phyloP scores from a whole-genome alignment of 2,329 filamentous ascomycete species.

The Sporothrix schenckii region DNA sequence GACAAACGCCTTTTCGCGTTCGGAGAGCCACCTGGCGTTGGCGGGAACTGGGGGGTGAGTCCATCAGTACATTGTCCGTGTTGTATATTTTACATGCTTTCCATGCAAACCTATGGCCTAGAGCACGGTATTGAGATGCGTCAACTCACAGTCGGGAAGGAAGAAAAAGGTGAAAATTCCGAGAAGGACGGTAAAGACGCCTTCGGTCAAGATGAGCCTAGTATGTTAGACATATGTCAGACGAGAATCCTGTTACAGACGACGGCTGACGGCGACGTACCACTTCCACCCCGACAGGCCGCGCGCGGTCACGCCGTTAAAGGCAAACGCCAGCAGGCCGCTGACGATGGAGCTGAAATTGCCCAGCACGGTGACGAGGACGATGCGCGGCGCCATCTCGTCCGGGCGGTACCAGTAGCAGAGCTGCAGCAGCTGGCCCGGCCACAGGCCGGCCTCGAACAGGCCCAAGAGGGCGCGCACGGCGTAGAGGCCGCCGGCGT shows the following conservation, averaged over 20 bases:
- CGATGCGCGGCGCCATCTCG: conserved; percentile 50
- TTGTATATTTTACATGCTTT: not conserved
- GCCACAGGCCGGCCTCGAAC: conserved; percentile 67
- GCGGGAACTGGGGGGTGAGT: conserved; percentile 44
- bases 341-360: conserved; percentile 48
- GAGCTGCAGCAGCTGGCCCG: conserved; percentile 58
- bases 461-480: conserved; percentile 64
- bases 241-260: not conserved
- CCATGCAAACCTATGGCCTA: too few species aligned
- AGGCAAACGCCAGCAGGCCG: conserved; percentile 50
- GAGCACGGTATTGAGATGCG: not conserved
- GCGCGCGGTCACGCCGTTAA: conserved; percentile 45
- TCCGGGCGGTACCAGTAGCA: conserved; percentile 54
- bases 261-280: conserved; percentile 31
- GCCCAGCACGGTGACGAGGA: conserved; percentile 51
- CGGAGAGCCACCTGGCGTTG: conserved; percentile 50
- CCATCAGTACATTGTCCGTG: not conserved
- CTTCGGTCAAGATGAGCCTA: conserved; percentile 49
- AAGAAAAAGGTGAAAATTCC: conserved; percentile 56
- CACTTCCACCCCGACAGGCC: conserved; percentile 45
- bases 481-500: conserved; percentile 51
- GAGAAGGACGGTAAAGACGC: conserved; percentile 50
- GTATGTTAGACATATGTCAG: not conserved
- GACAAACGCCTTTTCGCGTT: conserved; percentile 51
- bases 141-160: conserved; percentile 54